Conservation (phyloP, 2,329 filamentous ascomycete species). For the Fusarium sp. region DNA sequence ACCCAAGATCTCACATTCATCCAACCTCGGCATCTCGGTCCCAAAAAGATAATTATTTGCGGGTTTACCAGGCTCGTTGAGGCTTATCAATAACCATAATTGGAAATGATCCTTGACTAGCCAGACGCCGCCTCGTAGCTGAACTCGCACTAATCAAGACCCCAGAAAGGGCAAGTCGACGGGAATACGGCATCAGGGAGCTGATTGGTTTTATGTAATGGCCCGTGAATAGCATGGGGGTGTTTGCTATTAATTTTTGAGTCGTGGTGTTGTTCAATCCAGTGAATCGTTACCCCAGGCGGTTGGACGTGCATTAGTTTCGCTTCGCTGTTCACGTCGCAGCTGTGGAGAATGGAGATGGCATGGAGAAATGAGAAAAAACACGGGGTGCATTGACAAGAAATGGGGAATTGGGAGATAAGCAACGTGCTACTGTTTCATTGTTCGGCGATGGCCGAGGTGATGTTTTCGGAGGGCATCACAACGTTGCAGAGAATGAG, state of each 20-base stretch:
- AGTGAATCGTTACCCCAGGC: conserved; percentile 25
- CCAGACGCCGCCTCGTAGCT: conserved; percentile 18
- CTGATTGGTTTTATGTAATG: conserved; percentile 21
- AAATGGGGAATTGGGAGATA: conserved; percentile 18
- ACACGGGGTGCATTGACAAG: conserved; percentile 22
- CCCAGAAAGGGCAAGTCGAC: conserved; percentile 10
- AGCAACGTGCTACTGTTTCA: background rate
- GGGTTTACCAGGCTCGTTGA: conserved; percentile 23
- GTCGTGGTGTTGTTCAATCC: background rate
- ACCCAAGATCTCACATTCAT: background rate
- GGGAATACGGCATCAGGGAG: conserved; percentile 11
- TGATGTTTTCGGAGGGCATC: background rate
- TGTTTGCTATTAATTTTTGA: background rate
- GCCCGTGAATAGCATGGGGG: background rate
- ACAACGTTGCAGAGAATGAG: conserved; percentile 1
- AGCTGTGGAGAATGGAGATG: conserved; percentile 9
- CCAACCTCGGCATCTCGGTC: conserved; percentile 18
- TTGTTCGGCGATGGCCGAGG: background rate
- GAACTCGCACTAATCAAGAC: conserved; percentile 10
- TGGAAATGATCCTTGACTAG: conserved; percentile 1
- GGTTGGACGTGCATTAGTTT: conserved; percentile 26
- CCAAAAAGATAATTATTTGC: background rate
- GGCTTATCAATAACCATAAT: conserved; percentile 2
- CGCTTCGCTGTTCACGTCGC: background rate
- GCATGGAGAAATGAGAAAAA: conserved; percentile 5